Conservation (phyloP, 495 filamentous ascomycete genomes). For the Podospora anserina region DNA sequence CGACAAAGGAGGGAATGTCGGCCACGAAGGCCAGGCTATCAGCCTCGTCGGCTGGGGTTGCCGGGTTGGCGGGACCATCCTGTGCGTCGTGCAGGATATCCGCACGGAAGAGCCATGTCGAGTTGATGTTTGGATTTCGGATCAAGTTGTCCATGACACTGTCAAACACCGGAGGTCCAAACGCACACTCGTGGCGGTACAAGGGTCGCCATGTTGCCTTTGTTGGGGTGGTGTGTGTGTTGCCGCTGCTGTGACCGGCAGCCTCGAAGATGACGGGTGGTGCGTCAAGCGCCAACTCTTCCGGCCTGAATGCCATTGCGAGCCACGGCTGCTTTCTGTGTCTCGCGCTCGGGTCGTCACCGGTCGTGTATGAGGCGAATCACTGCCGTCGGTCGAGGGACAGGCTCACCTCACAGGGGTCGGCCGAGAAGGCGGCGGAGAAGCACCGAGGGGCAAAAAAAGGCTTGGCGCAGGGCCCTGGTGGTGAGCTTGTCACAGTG, state of each 20-base stretch:
- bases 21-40: background rate
- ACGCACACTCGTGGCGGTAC: conserved; percentile 53
- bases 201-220: conserved; percentile 47
- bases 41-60: background rate
- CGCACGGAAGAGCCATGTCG: conserved; percentile 76
- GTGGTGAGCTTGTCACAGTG: background rate
- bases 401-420: too few relatives aligned
- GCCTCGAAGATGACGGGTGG: conserved; percentile 24
- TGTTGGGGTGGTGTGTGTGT: conserved; percentile 18
- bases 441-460: background rate
- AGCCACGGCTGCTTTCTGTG: background rate
- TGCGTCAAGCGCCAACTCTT: conserved; percentile 35
- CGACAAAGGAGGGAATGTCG: conserved; percentile 23
- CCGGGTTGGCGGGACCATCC: conserved; percentile 15
- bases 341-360: background rate
- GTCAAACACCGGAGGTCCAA: conserved; percentile 57
- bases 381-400: background rate
- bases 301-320: conserved; percentile 27
- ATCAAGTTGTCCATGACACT: conserved; percentile 70
- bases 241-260: conserved; percentile 8
- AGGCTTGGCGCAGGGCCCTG: background rate
- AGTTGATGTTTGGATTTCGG: conserved; percentile 82
- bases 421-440: background rate
- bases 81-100: conserved; percentile 66
- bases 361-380: background rate